Conservation (phyloP, 2,329 filamentous ascomycete genomes). For the Fusarium burgessii region DNA sequence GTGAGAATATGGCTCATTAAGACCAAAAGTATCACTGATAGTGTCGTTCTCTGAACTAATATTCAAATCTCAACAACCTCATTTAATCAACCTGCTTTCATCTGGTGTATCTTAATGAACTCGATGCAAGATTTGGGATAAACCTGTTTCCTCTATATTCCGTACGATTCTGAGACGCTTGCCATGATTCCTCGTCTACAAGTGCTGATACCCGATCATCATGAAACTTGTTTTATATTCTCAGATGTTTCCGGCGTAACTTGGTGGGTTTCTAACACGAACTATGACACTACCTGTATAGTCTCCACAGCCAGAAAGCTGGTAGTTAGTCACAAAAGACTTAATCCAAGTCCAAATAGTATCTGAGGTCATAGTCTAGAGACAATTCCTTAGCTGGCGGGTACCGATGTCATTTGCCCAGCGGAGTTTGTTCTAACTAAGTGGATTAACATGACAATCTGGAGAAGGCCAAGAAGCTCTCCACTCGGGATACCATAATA, state of each 20-base stretch:
- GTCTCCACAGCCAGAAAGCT: neutral
- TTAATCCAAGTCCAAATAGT: neutral
- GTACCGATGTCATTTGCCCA: conserved; percentile 19
- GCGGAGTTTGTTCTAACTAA: neutral
- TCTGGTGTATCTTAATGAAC: neutral
- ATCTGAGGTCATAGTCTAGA: conserved; percentile 1
- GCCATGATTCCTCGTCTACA: neutral
- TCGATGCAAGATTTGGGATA: neutral
- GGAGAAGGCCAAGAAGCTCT: conserved; percentile 11
- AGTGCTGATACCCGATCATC: neutral
- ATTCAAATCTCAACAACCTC: neutral
- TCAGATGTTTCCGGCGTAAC: neutral
- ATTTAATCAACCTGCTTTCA: neutral
- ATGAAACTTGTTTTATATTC: conserved; percentile 2
- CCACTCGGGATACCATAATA: conserved; percentile 17
- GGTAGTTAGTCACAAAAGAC: neutral
- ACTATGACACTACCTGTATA: neutral
- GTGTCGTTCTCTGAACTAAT: neutral
- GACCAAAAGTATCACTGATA: neutral
- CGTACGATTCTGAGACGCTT: neutral
- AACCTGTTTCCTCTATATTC: neutral
- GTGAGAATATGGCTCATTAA: too few relatives aligned
- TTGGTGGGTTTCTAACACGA: neutral
- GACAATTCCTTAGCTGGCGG: conserved; percentile 16
- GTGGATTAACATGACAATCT: conserved; percentile 20